Evolutionary conservation across 2,329 filamentous ascomycete genomes (phyloP).

Genomic region (Calonectria honghensis): DNA sequence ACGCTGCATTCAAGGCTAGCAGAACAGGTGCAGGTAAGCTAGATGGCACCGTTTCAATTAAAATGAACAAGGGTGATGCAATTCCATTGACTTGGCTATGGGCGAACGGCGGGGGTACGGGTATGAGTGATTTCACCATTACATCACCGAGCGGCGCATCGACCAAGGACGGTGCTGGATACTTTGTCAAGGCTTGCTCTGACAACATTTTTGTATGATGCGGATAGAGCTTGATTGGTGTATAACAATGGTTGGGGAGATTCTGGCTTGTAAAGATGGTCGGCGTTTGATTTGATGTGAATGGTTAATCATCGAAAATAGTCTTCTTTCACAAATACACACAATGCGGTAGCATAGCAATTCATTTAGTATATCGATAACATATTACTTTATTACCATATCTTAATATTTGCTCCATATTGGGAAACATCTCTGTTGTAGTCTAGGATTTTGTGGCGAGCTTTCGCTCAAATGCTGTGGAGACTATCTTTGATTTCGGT

Average conservation of each 20-base stretch:
- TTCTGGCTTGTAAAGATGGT: background rate
- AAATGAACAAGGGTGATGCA: background rate
- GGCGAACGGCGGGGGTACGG: background rate
- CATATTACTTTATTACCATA: background rate
- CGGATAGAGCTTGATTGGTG: background rate
- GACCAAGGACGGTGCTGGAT: background rate
- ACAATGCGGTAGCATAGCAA: background rate
- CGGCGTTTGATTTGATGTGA: background rate
- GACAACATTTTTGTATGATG: background rate
- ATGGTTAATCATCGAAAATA: background rate
- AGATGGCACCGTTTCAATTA: background rate
- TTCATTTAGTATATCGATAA: background rate
- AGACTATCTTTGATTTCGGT: too few relatives aligned
- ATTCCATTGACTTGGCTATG: background rate
- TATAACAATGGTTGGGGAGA: background rate
- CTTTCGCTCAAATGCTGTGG: too few relatives aligned
- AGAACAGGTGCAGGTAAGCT: background rate
- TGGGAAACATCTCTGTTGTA: background rate
- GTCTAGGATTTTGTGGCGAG: background rate
- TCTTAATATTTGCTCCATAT: background rate
- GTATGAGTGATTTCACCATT: background rate
- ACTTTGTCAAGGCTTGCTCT: background rate
- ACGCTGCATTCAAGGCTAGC: background rate
- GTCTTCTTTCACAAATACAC: background rate
- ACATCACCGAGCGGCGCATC: background rate